Evolutionary conservation across 768 basidiomycete genomes (phyloP).

Genomic region (Boletus patriciae): DNA sequence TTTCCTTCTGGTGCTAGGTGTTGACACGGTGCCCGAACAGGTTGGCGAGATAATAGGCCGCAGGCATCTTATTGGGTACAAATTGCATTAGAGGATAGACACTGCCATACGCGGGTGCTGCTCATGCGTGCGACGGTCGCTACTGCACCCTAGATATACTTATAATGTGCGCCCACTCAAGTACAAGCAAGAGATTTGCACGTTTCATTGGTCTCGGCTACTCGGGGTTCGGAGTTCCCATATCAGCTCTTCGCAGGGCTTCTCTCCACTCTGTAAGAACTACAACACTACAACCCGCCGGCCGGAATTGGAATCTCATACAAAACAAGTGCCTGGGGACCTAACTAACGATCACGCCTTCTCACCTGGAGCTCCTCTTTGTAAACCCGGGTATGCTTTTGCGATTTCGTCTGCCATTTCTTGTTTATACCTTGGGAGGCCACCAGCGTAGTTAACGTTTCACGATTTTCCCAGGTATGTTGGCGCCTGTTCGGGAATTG

Average conservation of each 20-base stretch:
- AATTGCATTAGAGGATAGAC: constrained; percentile 48
- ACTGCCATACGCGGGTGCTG: background rate
- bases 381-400: background rate
- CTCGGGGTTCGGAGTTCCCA: background rate
- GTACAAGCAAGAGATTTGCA: constrained; percentile 4
- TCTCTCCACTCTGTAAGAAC: background rate
- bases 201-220: background rate
- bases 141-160: constrained; percentile 12
- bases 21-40: constrained; percentile 34
- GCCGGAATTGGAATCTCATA: too few species aligned
- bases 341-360: too few species aligned
- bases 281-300: background rate
- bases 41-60: constrained; percentile 88
- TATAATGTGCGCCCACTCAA: constrained; percentile 3
- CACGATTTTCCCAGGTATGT: background rate
- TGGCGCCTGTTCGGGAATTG: background rate
- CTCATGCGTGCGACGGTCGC: background rate
- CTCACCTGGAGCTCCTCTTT: background rate
- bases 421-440: background rate
- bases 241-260: background rate
- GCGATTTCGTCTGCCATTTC: background rate
- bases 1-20: background rate
- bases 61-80: constrained; percentile 78
- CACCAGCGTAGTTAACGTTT: background rate
- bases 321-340: too few species aligned